Conservation (phyloP, 2,329 filamentous ascomycete species). For the Diplodia seriata region DNA sequence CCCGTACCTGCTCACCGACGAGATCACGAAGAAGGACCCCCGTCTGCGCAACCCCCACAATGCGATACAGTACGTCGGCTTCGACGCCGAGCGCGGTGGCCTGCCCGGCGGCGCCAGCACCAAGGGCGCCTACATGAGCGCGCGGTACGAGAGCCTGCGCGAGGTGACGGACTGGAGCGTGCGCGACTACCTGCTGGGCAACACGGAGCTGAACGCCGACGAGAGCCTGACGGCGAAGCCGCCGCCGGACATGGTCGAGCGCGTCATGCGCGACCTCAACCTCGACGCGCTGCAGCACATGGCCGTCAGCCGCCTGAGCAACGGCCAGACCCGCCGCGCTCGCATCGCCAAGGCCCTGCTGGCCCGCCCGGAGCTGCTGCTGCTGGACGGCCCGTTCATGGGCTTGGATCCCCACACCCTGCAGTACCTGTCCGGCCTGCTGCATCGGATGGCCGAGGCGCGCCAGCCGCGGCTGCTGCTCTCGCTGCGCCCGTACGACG, state of each 20-base stretch:
- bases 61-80: slow-evolving; percentile 89
- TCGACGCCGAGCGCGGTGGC: slow-evolving; percentile 73
- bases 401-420: slow-evolving; percentile 88
- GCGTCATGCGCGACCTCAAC: slow-evolving; percentile 73
- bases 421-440: slow-evolving; percentile 71
- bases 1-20: slow-evolving; percentile 74
- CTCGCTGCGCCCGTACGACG: slow-evolving; percentile 82
- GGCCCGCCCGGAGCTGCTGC: slow-evolving; percentile 76
- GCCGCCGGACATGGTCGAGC: slow-evolving; percentile 49
- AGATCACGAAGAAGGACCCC: slow-evolving; percentile 60
- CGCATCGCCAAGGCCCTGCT: slow-evolving; percentile 88
- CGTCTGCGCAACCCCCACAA: slow-evolving; percentile 65
- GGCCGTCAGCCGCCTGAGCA: slow-evolving; percentile 88
- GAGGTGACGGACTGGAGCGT: slow-evolving; percentile 90
- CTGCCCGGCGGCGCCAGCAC: slow-evolving; percentile 61
- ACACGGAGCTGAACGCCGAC: slow-evolving; percentile 81
- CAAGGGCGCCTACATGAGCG: slow-evolving; percentile 74
- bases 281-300: slow-evolving; percentile 74
- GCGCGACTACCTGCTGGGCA: slow-evolving; percentile 78
- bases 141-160: slow-evolving; percentile 85
- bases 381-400: slow-evolving; percentile 96
- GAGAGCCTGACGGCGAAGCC: slow-evolving; percentile 43
- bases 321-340: slow-evolving; percentile 87
- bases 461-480: slow-evolving; percentile 76
- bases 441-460: slow-evolving; percentile 70